Conservation (phyloP, 2,329 filamentous ascomycete species). For the Zymoseptoria pseudotritici region DNA sequence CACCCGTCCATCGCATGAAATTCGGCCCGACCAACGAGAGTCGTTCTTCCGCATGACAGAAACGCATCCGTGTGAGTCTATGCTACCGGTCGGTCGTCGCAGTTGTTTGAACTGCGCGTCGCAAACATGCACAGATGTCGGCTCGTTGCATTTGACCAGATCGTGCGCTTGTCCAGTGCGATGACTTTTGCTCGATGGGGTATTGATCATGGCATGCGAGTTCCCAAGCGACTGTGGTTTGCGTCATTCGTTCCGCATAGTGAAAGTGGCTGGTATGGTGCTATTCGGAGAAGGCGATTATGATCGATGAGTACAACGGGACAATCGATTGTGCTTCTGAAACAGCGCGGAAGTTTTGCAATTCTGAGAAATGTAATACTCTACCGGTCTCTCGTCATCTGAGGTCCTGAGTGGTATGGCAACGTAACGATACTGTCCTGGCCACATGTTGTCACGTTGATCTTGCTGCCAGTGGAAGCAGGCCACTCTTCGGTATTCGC, state of each 20-base stretch:
- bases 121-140: constrained; percentile 3
- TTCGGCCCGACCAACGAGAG: neutral
- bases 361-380: neutral
- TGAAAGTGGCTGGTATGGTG: neutral
- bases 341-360: neutral
- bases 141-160: neutral
- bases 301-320: neutral
- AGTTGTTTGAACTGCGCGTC: neutral
- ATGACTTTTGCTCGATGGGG: neutral
- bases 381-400: neutral
- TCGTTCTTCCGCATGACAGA: neutral
- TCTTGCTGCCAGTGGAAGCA: neutral
- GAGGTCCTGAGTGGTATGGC: neutral
- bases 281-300: neutral
- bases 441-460: neutral
- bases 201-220: neutral
- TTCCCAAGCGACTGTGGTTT: neutral
- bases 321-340: neutral
- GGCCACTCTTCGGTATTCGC: neutral
- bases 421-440: neutral
- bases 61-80: neutral
- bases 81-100: neutral
- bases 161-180: neutral
- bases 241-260: neutral
- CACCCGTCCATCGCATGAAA: neutral